Evolutionary conservation across 2,329 filamentous ascomycete genomes (phyloP).

Genomic region (Alternaria ethzedia): DNA sequence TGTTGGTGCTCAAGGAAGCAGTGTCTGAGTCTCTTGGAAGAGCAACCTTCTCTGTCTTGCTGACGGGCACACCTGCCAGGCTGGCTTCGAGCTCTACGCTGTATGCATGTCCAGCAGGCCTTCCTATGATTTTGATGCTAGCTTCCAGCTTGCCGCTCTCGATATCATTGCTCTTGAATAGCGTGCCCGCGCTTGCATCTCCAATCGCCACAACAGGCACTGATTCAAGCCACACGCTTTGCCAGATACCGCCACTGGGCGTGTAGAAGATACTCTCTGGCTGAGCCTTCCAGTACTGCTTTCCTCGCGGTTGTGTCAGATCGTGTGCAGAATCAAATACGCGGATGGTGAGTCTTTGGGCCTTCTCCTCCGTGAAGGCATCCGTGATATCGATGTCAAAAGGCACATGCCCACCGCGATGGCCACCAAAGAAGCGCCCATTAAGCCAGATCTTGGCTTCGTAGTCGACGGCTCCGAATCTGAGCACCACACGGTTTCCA

Average conservation of each 20-base stretch:
- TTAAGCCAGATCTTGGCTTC: slow-evolving; percentile 64
- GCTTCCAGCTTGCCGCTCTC: slow-evolving; percentile 59
- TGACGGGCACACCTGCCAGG: slow-evolving; percentile 58
- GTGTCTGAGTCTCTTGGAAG: slow-evolving; percentile 60
- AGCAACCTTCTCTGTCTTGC: slow-evolving; percentile 51
- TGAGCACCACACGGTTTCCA: slow-evolving; percentile 55
- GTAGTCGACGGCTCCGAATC: slow-evolving; percentile 69
- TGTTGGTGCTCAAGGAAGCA: slow-evolving; percentile 55
- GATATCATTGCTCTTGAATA: slow-evolving; percentile 63
- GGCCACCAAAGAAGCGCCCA: slow-evolving; percentile 60
- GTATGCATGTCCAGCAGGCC: slow-evolving; percentile 56
- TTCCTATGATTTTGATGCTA: slow-evolving; percentile 57
- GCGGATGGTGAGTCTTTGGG: slow-evolving; percentile 58
- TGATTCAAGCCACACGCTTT: slow-evolving; percentile 63
- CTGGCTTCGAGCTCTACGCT: slow-evolving; percentile 62
- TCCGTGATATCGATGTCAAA: slow-evolving; percentile 65
- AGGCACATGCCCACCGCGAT: slow-evolving; percentile 66
- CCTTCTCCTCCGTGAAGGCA: slow-evolving; percentile 28
- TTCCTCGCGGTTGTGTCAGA: slow-evolving; percentile 69
- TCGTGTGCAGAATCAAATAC: slow-evolving; percentile 70
- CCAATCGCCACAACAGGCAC: slow-evolving; percentile 61
- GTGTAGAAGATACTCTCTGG: slow-evolving; percentile 68
- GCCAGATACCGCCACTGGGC: slow-evolving; percentile 65
- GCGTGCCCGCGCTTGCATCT: slow-evolving; percentile 64
- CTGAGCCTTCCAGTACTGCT: slow-evolving; percentile 69